Evolutionary conservation across 2,329 filamentous ascomycete genomes (phyloP).

Genomic region (Sclerotinia borealis): DNA sequence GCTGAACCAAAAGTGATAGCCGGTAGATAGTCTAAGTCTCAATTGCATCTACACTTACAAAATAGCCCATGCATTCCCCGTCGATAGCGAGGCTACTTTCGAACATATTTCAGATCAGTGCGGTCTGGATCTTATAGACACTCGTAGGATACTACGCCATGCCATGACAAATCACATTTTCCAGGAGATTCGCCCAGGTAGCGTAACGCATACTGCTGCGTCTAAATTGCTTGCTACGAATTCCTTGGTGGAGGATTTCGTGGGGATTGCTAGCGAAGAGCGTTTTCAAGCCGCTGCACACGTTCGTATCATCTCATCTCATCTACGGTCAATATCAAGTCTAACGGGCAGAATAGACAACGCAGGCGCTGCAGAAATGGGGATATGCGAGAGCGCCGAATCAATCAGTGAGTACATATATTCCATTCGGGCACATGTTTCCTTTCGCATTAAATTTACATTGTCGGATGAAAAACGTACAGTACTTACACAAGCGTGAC

Average conservation of each 20-base stretch:
- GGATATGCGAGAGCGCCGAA: slow-evolving; percentile 2
- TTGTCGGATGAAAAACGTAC: not conserved
- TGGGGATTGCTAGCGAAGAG: slow-evolving; percentile 50
- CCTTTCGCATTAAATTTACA: too few relatives aligned
- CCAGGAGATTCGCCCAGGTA: slow-evolving; percentile 43
- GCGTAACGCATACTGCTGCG: slow-evolving; percentile 50
- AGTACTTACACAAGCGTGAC: not conserved
- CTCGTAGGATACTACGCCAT: slow-evolving; percentile 47
- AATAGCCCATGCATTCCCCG: not conserved
- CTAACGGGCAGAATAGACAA: not conserved
- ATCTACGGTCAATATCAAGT: too few relatives aligned
- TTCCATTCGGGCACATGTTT: too few relatives aligned
- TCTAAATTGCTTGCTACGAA: slow-evolving; percentile 47
- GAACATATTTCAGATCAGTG: slow-evolving; percentile 42
- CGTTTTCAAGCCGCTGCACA: slow-evolving; percentile 16
- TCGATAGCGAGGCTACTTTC: slow-evolving; percentile 35
- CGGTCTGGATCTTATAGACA: slow-evolving; percentile 42
- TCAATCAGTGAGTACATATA: not conserved
- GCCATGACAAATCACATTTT: slow-evolving; percentile 54
- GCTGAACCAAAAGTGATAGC: not conserved
- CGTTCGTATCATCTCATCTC: not conserved
- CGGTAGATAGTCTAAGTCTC: not conserved
- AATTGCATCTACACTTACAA: slow-evolving; percentile 6
- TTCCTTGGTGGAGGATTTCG: slow-evolving; percentile 44
- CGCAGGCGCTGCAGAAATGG: not conserved